Base-by-base conservation (phyloP, 2,329 filamentous ascomycete genomes). In the Alternaria ethzedia region DNA sequence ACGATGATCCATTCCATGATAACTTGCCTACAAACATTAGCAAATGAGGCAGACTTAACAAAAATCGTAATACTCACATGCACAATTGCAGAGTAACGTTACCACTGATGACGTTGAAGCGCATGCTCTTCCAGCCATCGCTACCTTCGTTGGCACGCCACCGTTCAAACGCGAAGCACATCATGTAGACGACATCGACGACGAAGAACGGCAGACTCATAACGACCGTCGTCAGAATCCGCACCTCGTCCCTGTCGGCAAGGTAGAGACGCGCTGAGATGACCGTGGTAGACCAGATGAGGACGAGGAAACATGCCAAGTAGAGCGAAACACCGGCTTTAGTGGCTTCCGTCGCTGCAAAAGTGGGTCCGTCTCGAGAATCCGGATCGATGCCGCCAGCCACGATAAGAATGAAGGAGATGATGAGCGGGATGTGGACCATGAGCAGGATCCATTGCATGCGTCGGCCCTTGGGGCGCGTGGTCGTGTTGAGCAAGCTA, bases 381-480 rank as follows among this genome's bases (percentile, higher is more conserved):
- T 76, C 74, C 15, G 72, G 73, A 67, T 79, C 77, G 54, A 79
- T 78, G 28, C 75, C 76, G 21, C 77, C 77, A 30, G 77, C 76
- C 21, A 79, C 70, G 55, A 78, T 79, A 41, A 79, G 71, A 54
- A 78, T 71, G 51, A 79, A 75, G 3, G 77, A 79, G 50, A 77
- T 71, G 21, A 76, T 59, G 20, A 79, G 66, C 7, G 77, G 77
- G 47, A 79, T 66, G 50, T 79, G 73, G 2, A 77, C 64, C 17
- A 75, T 66, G 10, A 79, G 65, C 30, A 79, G 68, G 54, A 79
- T 74, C 77, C 77, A 79, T 68, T 79, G 77, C 77, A 79, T 79
- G 46, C 76, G 73, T 28, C 77, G 69, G 46, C 77, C 77, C 58
- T 79, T 79, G 11, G 77, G 77, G 46, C 72, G 65, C 6, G 73